These are phyloP conservation scores for Lotmaria passim DNA, from an alignment of 208 protist genomes.

Conservation along the genomic window DNA sequence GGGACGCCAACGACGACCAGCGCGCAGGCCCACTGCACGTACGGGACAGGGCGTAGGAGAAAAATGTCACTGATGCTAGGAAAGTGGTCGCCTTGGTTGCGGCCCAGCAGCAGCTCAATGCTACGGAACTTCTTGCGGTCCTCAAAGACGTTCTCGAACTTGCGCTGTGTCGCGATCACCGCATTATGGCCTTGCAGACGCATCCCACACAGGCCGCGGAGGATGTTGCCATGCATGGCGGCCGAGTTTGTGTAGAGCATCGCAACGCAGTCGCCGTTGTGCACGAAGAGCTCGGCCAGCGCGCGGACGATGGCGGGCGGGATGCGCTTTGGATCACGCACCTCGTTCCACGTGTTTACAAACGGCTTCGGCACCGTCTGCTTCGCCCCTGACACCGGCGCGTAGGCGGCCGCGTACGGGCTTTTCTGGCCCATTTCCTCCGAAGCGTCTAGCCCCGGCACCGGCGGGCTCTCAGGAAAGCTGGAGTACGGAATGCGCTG, in stretches of 20 bases:
- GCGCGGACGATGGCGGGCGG: slow-evolving; percentile 59
- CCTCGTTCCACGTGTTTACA: slow-evolving; percentile 76
- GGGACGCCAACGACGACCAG: slow-evolving; percentile 62
- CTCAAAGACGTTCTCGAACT: slow-evolving; percentile 88
- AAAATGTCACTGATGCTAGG: slow-evolving; percentile 71
- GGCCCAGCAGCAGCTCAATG: slow-evolving; percentile 80
- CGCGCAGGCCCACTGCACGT: slow-evolving; percentile 63
- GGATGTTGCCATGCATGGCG: slow-evolving; percentile 92
- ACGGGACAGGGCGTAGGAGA: slow-evolving; percentile 64
- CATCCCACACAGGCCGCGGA: slow-evolving; percentile 83
- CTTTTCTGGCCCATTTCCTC: slow-evolving; percentile 38
- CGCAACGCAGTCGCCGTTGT: slow-evolving; percentile 91
- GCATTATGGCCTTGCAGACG: slow-evolving; percentile 67
- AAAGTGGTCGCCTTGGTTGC: slow-evolving; percentile 75
- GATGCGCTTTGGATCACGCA: slow-evolving; percentile 50
- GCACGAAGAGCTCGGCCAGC: slow-evolving; percentile 76
- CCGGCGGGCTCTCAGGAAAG: slow-evolving; percentile 52
- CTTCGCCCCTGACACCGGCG: slow-evolving; percentile 48
- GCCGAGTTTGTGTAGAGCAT: slow-evolving; percentile 93
- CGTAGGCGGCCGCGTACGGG: slow-evolving; percentile 39
- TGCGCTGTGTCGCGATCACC: slow-evolving; percentile 84
- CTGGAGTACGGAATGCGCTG: slow-evolving; percentile 58
- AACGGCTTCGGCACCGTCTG: slow-evolving; percentile 58
- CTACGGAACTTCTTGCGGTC: slow-evolving; percentile 80
- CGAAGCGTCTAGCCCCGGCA: slow-evolving; percentile 62